Evolutionary conservation across 2,329 filamentous ascomycete species (phyloP), one percentile per base, ranked within the genome.

Genomic region (Aspergillus sp.): DNA sequence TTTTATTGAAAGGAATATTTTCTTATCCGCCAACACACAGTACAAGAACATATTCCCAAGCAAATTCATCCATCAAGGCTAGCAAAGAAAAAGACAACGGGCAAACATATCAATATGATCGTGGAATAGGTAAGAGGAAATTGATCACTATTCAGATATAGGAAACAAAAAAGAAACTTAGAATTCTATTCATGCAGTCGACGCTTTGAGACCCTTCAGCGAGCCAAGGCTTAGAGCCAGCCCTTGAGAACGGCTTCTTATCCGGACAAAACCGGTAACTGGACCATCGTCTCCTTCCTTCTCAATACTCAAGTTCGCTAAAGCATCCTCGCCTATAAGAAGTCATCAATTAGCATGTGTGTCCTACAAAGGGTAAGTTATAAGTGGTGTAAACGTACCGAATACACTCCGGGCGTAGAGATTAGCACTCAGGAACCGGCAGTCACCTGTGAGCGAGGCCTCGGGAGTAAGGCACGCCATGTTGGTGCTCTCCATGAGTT

Each of bases 391-490:
- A 34, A 47, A 69, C 93, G 81, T 89, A 99, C 95, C 95, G 75
- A 99, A 99, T 50, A 99, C 93, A 73, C 93, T 98, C 68, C 91
- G 87, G 61, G 95, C 95, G 71, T 99, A 99, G 39, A 99, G 79
- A 71, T 99, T 99, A 18, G 95, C 95, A 71, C 93, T 97, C 74
- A 99, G 77, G 82, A 99, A 99, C 72, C 97, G 93, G 74, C 95
- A 99, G 70, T 99, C 95, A 52, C 95, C 95, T 82, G 96, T 93
- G 74, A 99, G 84, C 59, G 92, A 96, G 22, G 93, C 95, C 71
- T 98, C 95, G 3, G 95, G 95, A 6, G 95, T 99, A 69, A 99
- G 79, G 75, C 95, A 99, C 74, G 88, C 95, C 95, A 99, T 99
- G 77, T 99, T 98, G 53, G 95, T 99, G 74, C 90, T 93, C 60